Evolutionary conservation across 2,329 filamentous ascomycete genomes (phyloP).

Genomic region (Xylariaceae sp.): DNA sequence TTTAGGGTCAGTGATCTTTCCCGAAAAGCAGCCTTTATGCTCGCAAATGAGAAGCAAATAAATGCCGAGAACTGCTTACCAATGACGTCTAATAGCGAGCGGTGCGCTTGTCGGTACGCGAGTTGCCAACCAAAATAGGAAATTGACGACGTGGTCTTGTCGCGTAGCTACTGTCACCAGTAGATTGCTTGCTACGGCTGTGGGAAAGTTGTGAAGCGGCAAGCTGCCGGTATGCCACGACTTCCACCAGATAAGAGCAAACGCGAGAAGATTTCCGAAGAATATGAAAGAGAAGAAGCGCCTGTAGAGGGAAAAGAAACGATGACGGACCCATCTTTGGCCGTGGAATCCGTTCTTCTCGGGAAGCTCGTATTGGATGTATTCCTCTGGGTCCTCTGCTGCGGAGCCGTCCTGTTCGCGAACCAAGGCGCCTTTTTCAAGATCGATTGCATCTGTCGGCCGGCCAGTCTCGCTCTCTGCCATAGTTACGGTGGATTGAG

Average conservation of each 20-base stretch:
- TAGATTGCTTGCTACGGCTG: slow-evolving; percentile 45
- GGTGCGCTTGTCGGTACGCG: slow-evolving; percentile 42
- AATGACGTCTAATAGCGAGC: slow-evolving; percentile 42
- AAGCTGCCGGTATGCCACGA: slow-evolving; percentile 19
- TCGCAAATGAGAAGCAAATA: not conserved
- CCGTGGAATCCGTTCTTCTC: slow-evolving; percentile 37
- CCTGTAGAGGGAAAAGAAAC: slow-evolving; percentile 49
- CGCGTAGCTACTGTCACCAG: slow-evolving; percentile 46
- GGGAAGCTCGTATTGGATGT: slow-evolving; percentile 30
- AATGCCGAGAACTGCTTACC: slow-evolving; percentile 13
- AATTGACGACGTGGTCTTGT: slow-evolving; percentile 49
- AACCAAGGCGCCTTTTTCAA: slow-evolving; percentile 24
- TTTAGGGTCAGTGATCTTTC: not conserved
- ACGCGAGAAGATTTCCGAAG: slow-evolving; percentile 45
- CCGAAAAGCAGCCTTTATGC: not conserved
- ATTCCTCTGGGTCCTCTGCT: slow-evolving; percentile 12
- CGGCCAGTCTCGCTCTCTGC: slow-evolving; percentile 1
- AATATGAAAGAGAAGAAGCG: slow-evolving; percentile 51
- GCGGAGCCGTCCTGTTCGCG: slow-evolving; percentile 22
- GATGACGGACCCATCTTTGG: slow-evolving; percentile 26
- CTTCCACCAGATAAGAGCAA: slow-evolving; percentile 37
- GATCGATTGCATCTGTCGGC: slow-evolving; percentile 8
- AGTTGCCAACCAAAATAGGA: slow-evolving; percentile 42
- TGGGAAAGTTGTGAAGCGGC: slow-evolving; percentile 30
- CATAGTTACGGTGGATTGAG: slow-evolving; percentile 11